Evolutionary conservation across 2,329 filamentous ascomycete species (phyloP), one percentile per base, ranked within the genome.

Genomic region (Onygenales sp.): DNA sequence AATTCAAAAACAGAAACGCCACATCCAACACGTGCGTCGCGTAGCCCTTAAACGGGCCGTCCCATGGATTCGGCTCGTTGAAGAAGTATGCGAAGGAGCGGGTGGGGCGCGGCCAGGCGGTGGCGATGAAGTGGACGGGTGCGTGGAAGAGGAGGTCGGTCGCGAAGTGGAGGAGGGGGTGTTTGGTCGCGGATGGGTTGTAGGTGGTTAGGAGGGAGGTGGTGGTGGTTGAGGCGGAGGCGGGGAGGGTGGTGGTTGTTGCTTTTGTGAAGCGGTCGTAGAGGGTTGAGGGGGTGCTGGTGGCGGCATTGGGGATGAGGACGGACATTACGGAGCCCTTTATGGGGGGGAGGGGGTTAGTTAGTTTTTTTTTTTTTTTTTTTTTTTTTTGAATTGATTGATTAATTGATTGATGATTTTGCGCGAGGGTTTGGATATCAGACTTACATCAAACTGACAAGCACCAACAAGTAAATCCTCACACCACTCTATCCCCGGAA

Each of bases 61-160:
- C 66, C 71, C 72, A 78, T 0, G 74, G 72, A 54, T 77, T 78
- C 0, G 64, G 65, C 53, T 76, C 74, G 53, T 76, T 75, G 66
- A 77, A 76, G 45, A 71, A 67, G 56, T 74, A 75, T 5, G 72
- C 63, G 54, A 71, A 71, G 9, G 63, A 57, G 9, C 65, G 42
- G 14, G 10, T 63, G 5, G 38, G 38, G 21, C 65, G 63, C 0
- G 58, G 59, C 65, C 65, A 72, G 31, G 65, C 62, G 46, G 66
- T 57, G 2, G 74, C 75, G 32, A 74, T 71, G 13, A 69, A 64
- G 13, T 72, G 56, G 0, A 69, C 69, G 0, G 76, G 68, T 1
- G 73, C 71, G 51, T 73, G 73, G 62, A 76, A 79, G 7, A 62
- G 62, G 36, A 78, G 69, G 52, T 79, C 77, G 17, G 69, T 71